Percentiles rank a stretch among this genome's conserved stretches.
These are phyloP conservation scores for Boeremia lycopersici DNA, from an alignment of 2,329 filamentous ascomycete species.

Conservation along the genomic window DNA sequence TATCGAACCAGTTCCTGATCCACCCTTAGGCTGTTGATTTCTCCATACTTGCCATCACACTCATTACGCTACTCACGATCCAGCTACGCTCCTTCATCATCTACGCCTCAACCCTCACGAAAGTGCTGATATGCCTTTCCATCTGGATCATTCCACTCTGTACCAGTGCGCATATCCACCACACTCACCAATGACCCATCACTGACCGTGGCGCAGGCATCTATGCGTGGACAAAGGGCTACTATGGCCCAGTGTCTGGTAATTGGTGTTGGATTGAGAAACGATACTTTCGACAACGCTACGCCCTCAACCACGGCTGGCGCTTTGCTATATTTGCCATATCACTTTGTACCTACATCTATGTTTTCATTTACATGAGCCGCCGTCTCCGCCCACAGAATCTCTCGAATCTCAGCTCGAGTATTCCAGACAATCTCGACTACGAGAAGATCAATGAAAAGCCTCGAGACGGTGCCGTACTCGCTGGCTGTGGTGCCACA, in stretches of 20 bases:
- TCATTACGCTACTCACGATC: slow-evolving; percentile 52
- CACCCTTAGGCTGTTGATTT: slow-evolving; percentile 39
- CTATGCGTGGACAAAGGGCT: slow-evolving; percentile 7
- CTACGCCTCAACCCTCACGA: slow-evolving; percentile 34
- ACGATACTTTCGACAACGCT: slow-evolving; percentile 49
- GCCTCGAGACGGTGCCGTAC: slow-evolving; percentile 8
- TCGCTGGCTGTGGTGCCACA: slow-evolving; percentile 8
- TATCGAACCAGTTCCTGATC: neutral
- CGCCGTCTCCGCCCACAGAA: slow-evolving; percentile 18
- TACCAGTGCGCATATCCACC: slow-evolving; percentile 36
- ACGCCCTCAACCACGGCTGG: slow-evolving; percentile 55
- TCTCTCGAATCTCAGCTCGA: slow-evolving; percentile 8
- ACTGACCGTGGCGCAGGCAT: slow-evolving; percentile 5
- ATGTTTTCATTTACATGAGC: slow-evolving; percentile 49
- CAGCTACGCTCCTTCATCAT: slow-evolving; percentile 44
- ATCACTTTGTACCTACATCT: slow-evolving; percentile 52
- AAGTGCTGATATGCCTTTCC: slow-evolving; percentile 44
- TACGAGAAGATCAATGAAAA: neutral
- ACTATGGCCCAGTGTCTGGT: slow-evolving; percentile 49
- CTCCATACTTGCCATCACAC: slow-evolving; percentile 53
- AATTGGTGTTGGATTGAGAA: slow-evolving; percentile 58
- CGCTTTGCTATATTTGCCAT: slow-evolving; percentile 52
- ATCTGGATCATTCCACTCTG: slow-evolving; percentile 52
- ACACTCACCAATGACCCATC: neutral
- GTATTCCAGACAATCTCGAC: neutral